Evolutionary conservation across 2,329 filamentous ascomycete species (phyloP).

Genomic region (Emergomyces pasteurianus): DNA sequence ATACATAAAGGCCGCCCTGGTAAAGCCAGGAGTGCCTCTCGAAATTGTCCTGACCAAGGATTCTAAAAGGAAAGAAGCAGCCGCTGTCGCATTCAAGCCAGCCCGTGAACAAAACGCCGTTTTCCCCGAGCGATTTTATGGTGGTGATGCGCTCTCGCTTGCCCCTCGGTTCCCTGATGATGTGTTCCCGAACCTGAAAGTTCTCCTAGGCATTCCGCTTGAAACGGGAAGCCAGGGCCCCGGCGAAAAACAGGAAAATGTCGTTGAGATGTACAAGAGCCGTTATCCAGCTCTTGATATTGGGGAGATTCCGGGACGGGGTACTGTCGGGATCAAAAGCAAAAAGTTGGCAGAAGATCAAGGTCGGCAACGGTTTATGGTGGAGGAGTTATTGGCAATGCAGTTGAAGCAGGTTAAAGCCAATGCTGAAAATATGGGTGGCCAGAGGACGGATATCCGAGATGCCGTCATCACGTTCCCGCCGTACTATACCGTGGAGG

Average conservation of each 20-base stretch:
- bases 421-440: slow-evolving; percentile 76
- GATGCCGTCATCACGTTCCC: slow-evolving; percentile 85
- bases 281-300: slow-evolving; percentile 70
- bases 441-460: slow-evolving; percentile 58
- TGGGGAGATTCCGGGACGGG: slow-evolving; percentile 42
- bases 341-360: slow-evolving; percentile 53
- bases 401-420: slow-evolving; percentile 80
- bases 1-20: slow-evolving; percentile 90
- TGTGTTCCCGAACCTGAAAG: slow-evolving; percentile 89
- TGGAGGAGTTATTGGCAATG: slow-evolving; percentile 95
- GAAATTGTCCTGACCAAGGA: slow-evolving; percentile 98
- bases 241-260: slow-evolving; percentile 28
- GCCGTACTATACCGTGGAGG: slow-evolving; percentile 77
- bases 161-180: slow-evolving; percentile 81
- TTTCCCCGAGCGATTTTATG: slow-evolving; percentile 84
- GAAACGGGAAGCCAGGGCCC: slow-evolving; percentile 35
- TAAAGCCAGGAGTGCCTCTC: slow-evolving; percentile 92
- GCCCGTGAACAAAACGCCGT: slow-evolving; percentile 51
- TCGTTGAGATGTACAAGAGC: slow-evolving; percentile 57
- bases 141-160: slow-evolving; percentile 79
- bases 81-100: slow-evolving; percentile 88
- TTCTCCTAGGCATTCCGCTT: slow-evolving; percentile 62
- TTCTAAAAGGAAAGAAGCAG: slow-evolving; percentile 87
- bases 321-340: slow-evolving; percentile 74
- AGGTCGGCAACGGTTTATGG: slow-evolving; percentile 51